phyloP scores from a whole-genome alignment of 139 green algal species.

The Chlamydomonas incerta region DNA sequence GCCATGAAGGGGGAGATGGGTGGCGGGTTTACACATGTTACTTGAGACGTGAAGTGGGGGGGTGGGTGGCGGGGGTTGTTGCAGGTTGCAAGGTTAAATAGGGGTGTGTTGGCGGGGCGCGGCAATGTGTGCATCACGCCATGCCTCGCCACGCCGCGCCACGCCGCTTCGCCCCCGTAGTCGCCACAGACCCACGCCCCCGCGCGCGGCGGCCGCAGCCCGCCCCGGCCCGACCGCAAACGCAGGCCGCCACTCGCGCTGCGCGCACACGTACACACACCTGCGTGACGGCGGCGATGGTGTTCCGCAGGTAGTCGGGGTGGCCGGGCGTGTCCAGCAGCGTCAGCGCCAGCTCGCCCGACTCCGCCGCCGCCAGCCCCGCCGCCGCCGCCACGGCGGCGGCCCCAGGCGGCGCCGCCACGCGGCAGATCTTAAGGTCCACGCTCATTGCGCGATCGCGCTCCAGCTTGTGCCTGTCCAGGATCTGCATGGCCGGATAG shows the following conservation, averaged over 20 bases:
- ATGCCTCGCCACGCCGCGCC: too few relatives aligned
- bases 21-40: neutral
- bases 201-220: too few relatives aligned
- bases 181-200: too few relatives aligned
- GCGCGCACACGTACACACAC: neutral
- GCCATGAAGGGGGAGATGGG: neutral
- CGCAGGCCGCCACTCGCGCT: neutral
- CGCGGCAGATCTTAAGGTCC: slow-evolving; percentile 50
- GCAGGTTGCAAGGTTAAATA: too few relatives aligned
- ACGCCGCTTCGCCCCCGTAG: too few relatives aligned
- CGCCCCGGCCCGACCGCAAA: neutral
- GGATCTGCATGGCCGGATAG: slow-evolving; percentile 55
- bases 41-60: neutral
- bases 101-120: too few relatives aligned
- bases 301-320: slow-evolving; percentile 97
- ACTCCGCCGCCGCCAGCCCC: slow-evolving; percentile 40
- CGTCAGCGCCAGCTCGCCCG: slow-evolving; percentile 62
- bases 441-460: slow-evolving; percentile 83
- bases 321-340: slow-evolving; percentile 89
- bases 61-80: too few relatives aligned
- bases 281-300: slow-evolving; percentile 92
- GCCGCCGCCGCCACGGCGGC: neutral
- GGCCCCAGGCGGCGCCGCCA: neutral
- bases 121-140: too few relatives aligned
- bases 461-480: slow-evolving; percentile 88